Conservation (phyloP, 108 stramenopile genomes). For the Cyclotella kingstonii region DNA sequence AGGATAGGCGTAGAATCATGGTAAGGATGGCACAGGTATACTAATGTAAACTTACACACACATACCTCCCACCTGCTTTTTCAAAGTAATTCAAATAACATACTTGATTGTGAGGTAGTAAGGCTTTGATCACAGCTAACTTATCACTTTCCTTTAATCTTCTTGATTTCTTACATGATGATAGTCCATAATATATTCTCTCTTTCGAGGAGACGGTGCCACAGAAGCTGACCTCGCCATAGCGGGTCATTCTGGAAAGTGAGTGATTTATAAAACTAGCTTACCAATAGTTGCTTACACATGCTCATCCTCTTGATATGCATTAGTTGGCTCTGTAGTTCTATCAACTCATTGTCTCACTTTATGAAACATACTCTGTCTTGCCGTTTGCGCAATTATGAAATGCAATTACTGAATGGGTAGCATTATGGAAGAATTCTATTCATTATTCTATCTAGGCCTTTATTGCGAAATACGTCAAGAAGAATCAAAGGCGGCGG, state of each 20-base stretch:
- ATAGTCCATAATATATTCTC: conserved; percentile 47
- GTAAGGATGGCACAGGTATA: neutral
- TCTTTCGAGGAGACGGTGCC: conserved; percentile 64
- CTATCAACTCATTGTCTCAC: neutral
- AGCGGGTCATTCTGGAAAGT: conserved; percentile 54
- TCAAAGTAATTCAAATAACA: too few relatives aligned
- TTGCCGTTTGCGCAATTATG: neutral
- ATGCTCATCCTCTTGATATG: too few relatives aligned
- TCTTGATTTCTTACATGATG: neutral
- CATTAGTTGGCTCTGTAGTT: too few relatives aligned
- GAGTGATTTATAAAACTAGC: neutral
- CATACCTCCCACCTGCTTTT: too few relatives aligned
- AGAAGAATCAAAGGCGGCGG: conserved; percentile 56
- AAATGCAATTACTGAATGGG: neutral
- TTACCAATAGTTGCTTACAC: neutral
- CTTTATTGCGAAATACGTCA: conserved; percentile 53
- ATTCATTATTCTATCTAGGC: conserved; percentile 59
- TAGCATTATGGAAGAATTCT: conserved; percentile 65
- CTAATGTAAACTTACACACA: neutral
- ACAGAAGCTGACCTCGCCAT: conserved; percentile 57
- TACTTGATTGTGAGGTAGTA: too few relatives aligned
- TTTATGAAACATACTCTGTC: neutral
- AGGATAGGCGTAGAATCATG: conserved; percentile 71
- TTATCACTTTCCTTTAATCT: neutral
- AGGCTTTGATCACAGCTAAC: neutral